Evolutionary conservation across 2,329 filamentous ascomycete genomes (phyloP).

Genomic region (Aschersonia sp.): DNA sequence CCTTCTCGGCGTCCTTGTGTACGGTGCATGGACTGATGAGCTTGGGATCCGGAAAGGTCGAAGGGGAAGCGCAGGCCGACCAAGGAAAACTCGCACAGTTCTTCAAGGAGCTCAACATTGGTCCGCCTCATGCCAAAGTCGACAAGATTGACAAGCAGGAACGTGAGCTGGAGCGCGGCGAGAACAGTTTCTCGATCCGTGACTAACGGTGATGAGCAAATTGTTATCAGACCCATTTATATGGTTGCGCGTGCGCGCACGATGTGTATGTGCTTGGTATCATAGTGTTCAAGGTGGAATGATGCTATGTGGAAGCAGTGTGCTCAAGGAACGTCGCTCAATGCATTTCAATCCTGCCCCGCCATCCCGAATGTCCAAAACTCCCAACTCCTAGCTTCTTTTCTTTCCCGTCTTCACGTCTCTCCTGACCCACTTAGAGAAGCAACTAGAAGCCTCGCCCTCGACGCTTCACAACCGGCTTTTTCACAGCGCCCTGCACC

Average conservation of each 20-base stretch:
- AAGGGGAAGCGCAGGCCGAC: constrained; percentile 75
- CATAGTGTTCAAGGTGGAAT: too few relatives aligned
- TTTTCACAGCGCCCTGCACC: constrained; percentile 46
- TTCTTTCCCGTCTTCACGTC: not conserved
- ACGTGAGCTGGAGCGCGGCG: constrained; percentile 49
- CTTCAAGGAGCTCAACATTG: constrained; percentile 58
- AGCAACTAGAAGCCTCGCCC: constrained; percentile 33
- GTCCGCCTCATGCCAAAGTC: constrained; percentile 59
- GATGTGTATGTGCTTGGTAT: too few relatives aligned
- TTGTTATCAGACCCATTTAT: not conserved
- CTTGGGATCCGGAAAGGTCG: constrained; percentile 41
- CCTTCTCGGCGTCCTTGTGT: too few relatives aligned
- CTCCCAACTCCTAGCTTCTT: not conserved
- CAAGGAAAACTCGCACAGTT: constrained; percentile 51
- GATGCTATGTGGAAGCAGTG: too few relatives aligned
- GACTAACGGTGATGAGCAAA: constrained; percentile 11
- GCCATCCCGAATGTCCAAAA: too few relatives aligned
- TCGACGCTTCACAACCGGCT: constrained; percentile 40
- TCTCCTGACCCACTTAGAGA: not conserved
- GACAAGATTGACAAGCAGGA: constrained; percentile 57
- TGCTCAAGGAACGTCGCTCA: too few relatives aligned
- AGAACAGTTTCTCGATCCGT: constrained; percentile 49
- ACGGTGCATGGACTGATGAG: too few relatives aligned
- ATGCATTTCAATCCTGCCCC: too few relatives aligned
- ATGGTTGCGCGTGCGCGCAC: not conserved